phyloP scores from a whole-genome alignment of 768 basidiomycete species.

The Trametes coccinea region DNA sequence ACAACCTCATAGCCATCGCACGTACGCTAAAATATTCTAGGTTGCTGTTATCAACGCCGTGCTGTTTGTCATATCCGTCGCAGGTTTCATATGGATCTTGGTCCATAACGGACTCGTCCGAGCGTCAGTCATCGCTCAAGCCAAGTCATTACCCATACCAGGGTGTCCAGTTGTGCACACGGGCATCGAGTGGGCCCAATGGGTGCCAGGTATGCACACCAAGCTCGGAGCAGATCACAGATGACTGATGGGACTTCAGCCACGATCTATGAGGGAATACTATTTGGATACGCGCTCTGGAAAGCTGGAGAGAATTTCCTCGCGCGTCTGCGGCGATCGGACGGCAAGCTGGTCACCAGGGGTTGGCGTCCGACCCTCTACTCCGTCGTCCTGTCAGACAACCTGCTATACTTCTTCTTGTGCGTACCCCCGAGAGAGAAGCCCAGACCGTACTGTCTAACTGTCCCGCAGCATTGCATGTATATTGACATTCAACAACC shows the following conservation, averaged over 20 bases:
- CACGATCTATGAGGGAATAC: constrained; percentile 42
- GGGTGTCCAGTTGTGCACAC: constrained; percentile 45
- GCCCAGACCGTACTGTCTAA: background rate
- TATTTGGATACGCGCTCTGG: constrained; percentile 43
- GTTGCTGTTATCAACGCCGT: constrained; percentile 38
- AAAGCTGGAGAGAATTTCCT: constrained; percentile 33
- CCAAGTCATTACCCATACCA: constrained; percentile 39
- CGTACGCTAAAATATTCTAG: too few relatives aligned
- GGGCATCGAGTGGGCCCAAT: constrained; percentile 46
- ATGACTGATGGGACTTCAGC: constrained; percentile 28
- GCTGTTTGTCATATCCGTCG: constrained; percentile 45
- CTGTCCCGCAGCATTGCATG: constrained; percentile 35
- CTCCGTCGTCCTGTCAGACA: constrained; percentile 42
- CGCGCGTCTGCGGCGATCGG: constrained; percentile 20
- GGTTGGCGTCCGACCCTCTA: constrained; percentile 35
- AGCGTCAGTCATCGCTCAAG: constrained; percentile 38
- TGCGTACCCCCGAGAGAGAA: constrained; percentile 18
- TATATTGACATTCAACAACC: constrained; percentile 46
- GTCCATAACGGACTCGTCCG: constrained; percentile 39
- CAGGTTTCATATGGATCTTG: constrained; percentile 43
- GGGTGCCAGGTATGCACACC: constrained; percentile 41
- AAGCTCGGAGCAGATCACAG: background rate
- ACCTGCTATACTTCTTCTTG: constrained; percentile 47
- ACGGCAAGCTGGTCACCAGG: constrained; percentile 14
- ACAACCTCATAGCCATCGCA: too few relatives aligned